Base-by-base conservation (phyloP, 1,139 yeast genomes). In the Saccharomycopsis phalli region DNA sequence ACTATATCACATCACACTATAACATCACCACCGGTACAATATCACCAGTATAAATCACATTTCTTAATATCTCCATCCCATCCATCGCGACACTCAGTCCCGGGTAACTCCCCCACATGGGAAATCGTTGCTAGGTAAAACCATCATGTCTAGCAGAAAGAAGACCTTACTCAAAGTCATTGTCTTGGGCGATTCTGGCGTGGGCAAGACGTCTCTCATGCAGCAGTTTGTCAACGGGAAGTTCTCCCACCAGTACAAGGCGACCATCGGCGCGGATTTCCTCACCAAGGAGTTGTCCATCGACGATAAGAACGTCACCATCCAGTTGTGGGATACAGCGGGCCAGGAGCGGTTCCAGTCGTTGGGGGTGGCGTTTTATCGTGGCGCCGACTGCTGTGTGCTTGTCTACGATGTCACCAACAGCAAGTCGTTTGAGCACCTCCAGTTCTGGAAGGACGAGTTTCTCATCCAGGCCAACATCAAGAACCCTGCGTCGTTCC, bases 311-410 rank as follows among this genome's bases (percentile, higher is more conserved):
- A 73, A 74, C 43, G 88, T 81, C 14, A 78, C 87, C 3, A 70
- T 80, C 67, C 95, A 91, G 68, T 84, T 91, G 42, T 91, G 98
- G 98, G 98, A 91, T 58, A 91, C 98, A 33, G 98, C 98, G 2
- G 98, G 98, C 23, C 98, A 91, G 66, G 98, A 91, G 62, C 69
- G 98, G 51, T 91, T 91, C 68, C 98, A 91, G 63, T 80, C 94
- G 47, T 69, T 91, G 49, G 98, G 98, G 14, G 97, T 91, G 35
- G 98, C 98, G 1, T 91, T 91, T 60, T 91, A 91, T 61, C 71
- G 98, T 53, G 98, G 98, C 28, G 96, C 98, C 1, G 98, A 91
- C 61, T 91, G 98, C 62, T 91, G 98, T 62, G 97, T 91, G 7
- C 70, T 91, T 48, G 94, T 93, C 52, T 88, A 81, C 60, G 97